Evolutionary conservation across 2,329 filamentous ascomycete genomes (phyloP), one percentile per base, ranked within the genome.

Genomic region (Ceratocystis colombiana): DNA sequence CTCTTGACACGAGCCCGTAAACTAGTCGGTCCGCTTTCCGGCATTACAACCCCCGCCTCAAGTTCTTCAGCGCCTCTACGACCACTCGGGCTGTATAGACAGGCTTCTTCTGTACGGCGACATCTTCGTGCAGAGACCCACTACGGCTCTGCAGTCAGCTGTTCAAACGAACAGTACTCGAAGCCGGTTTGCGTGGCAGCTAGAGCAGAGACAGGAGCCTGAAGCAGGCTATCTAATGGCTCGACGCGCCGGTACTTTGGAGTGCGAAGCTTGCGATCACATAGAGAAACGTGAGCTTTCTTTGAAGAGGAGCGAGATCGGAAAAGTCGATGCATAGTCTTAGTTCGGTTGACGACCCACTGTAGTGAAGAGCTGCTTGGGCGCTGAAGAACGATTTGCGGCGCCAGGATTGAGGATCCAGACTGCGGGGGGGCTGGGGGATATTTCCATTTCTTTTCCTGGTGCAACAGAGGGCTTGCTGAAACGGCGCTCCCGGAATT

Each of bases 141-240:
- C 65, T 61, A 63, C 22, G 61, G 48, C 33, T 57, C 48, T 3
- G 59, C 61, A 10, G 48, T 57, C 10, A 66, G 33, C 17, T 64
- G n/a, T 30, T 45, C 10, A 12, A 45, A 57, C 30, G 61, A 63
- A 48, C 45, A 62, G 37, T 63, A 66, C 45, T 64, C 37, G 22
- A 64, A 57, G 30, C 44, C 65, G 5, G 45, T 45, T 5, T 45
- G 8, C 1, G 17, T 41, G 6, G 53, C 17, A 12, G 33, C 28
- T 20, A 17, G 10, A 48, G 61, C 44, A 15, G 28, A 45, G 28
- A 53, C 48, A 20, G 20, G 25, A 25, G 6, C 20, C 20, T 53
- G 2, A 3, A 12, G 25, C 20, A 25, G 20, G 7, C 48, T 25
- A 8, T 17, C 48, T 20, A 53, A 25, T 22, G 48, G 48, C 48